These are phyloP conservation scores for Botrytis medusae DNA, from an alignment of 2,329 filamentous ascomycete species.

Conservation along the genomic window DNA sequence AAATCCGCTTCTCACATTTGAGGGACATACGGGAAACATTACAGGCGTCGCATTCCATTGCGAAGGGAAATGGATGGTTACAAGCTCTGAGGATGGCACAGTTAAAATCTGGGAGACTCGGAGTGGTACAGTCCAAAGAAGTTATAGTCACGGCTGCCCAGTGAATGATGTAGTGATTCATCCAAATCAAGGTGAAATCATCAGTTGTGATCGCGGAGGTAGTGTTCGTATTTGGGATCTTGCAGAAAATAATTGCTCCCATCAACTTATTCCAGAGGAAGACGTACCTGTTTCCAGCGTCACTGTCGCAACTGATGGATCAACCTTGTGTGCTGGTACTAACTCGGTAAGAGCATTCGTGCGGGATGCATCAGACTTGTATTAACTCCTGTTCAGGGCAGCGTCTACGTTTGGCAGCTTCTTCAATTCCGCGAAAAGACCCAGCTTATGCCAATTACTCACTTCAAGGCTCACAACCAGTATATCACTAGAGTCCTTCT, in stretches of 20 bases:
- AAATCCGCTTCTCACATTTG: slow-evolving; percentile 87
- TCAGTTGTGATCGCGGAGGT: slow-evolving; percentile 90
- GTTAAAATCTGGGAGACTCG: slow-evolving; percentile 41
- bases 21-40: slow-evolving; percentile 93
- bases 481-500: slow-evolving; percentile 74
- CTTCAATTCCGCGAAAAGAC: slow-evolving; percentile 69
- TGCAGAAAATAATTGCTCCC: slow-evolving; percentile 93
- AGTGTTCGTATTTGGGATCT: slow-evolving; percentile 96
- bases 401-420: slow-evolving; percentile 96
- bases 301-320: slow-evolving; percentile 92
- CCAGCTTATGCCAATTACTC: slow-evolving; percentile 68
- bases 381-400: slow-evolving; percentile 61
- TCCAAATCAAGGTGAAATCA: slow-evolving; percentile 96
- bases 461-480: slow-evolving; percentile 69
- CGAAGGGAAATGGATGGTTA: slow-evolving; percentile 99
- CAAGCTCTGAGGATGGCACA: slow-evolving; percentile 86
- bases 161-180: slow-evolving; percentile 99
- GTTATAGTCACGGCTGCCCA: slow-evolving; percentile 84
- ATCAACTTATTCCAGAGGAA: slow-evolving; percentile 94
- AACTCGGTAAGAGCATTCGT: slow-evolving; percentile 64
- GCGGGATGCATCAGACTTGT: not conserved
- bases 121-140: slow-evolving; percentile 68
- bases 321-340: slow-evolving; percentile 88
- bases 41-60: slow-evolving; percentile 98
- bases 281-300: slow-evolving; percentile 92